Evolutionary conservation across 2,329 filamentous ascomycete species (phyloP).

Genomic region (Fusarium humuli): DNA sequence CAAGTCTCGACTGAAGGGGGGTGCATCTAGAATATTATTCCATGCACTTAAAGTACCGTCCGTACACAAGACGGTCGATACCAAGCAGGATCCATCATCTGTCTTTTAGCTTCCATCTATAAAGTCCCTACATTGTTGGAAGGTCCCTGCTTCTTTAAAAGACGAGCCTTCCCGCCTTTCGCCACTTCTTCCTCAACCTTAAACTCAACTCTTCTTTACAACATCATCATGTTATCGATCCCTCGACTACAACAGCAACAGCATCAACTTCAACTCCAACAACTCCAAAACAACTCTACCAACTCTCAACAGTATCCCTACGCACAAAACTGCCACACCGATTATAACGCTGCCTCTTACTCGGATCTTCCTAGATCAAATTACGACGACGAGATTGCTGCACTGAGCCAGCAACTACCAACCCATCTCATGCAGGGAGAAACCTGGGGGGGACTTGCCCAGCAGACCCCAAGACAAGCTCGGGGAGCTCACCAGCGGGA

Average conservation of each 20-base stretch:
- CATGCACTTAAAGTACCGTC: conserved; percentile 1
- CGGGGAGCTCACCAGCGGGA: conserved; percentile 67
- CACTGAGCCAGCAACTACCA: conserved; percentile 42
- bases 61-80: conserved; percentile 7
- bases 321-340: conserved; percentile 35
- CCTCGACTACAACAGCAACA: conserved; percentile 45
- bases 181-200: conserved; percentile 42
- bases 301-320: conserved; percentile 29
- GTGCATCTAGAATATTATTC: not conserved
- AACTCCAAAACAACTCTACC: conserved; percentile 48
- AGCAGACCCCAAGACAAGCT: conserved; percentile 54
- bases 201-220: conserved; percentile 36
- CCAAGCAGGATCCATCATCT: conserved; percentile 30
- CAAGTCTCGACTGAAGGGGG: conserved; percentile 20
- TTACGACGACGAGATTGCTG: conserved; percentile 45
- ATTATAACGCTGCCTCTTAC: conserved; percentile 34
- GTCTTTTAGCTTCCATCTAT: conserved; percentile 38
- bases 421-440: conserved; percentile 57
- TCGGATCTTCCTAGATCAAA: conserved; percentile 35
- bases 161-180: conserved; percentile 41
- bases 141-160: conserved; percentile 43
- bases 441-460: conserved; percentile 53
- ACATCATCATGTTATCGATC: conserved; percentile 49
- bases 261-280: conserved; percentile 39
- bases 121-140: conserved; percentile 20